Conservation (phyloP, 2,329 filamentous ascomycete genomes). For the Volutella citrinella region DNA sequence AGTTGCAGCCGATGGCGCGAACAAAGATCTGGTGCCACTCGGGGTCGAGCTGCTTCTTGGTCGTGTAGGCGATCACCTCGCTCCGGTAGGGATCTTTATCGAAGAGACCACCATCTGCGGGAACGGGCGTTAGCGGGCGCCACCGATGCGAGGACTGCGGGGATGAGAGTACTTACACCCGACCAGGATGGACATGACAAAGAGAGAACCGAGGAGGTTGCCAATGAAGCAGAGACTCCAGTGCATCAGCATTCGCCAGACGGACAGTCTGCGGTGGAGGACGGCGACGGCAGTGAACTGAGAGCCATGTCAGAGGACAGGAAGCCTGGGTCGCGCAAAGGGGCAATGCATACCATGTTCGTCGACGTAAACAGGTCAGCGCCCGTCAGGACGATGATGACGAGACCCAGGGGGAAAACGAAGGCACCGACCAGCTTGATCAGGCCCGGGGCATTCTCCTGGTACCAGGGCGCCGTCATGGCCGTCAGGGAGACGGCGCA, state of each 20-base stretch:
- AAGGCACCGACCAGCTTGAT: conserved; percentile 19
- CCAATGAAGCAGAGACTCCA: conserved; percentile 47
- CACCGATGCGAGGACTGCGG: not conserved
- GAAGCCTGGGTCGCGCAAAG: not conserved
- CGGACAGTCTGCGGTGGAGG: conserved; percentile 15
- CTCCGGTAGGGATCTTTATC: conserved; percentile 38
- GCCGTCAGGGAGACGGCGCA: conserved; percentile 19
- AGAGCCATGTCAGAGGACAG: not conserved
- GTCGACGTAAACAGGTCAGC: conserved; percentile 21
- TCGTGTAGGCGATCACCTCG: conserved; percentile 43
- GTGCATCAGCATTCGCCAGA: conserved; percentile 24
- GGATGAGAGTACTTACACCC: conserved; percentile 25
- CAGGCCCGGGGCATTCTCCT: conserved; percentile 20
- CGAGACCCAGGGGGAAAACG: conserved; percentile 20
- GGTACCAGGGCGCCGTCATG: conserved; percentile 20
- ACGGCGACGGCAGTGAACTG: conserved; percentile 22
- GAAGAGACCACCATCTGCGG: conserved; percentile 43
- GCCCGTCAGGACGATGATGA: conserved; percentile 18
- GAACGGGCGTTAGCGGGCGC: fast-evolving
- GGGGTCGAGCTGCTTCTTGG: conserved; percentile 46
- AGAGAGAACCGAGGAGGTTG: conserved; percentile 46
- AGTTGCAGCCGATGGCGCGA: conserved; percentile 53
- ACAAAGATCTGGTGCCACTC: conserved; percentile 52
- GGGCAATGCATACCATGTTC: conserved; percentile 10
- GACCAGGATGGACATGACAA: conserved; percentile 45